phyloP scores from a whole-genome alignment of 306 rosid genomes.

The Acacia acuminata region DNA sequence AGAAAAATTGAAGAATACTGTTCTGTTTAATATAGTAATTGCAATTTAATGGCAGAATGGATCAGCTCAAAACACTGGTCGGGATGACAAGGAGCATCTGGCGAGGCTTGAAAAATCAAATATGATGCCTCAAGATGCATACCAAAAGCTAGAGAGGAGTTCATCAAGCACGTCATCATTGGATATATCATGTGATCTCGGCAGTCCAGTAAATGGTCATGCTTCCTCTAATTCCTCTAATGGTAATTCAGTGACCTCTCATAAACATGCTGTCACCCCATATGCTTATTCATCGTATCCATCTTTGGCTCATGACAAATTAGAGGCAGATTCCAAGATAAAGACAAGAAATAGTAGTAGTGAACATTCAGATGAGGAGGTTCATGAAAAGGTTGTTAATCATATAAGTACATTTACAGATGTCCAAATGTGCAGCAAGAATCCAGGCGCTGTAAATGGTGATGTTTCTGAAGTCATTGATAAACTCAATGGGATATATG shows the following conservation, averaged over 20 bases:
- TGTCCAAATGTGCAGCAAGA: slow-evolving; percentile 36
- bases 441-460: slow-evolving; percentile 19
- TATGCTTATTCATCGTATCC: slow-evolving; percentile 51
- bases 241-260: slow-evolving; percentile 40
- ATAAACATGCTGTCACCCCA: slow-evolving; percentile 38
- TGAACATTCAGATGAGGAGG: slow-evolving; percentile 39
- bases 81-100: slow-evolving; percentile 43
- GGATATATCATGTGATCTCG: slow-evolving; percentile 61
- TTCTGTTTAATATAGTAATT: slow-evolving; percentile 20
- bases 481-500: slow-evolving; percentile 34
- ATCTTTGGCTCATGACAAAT: slow-evolving; percentile 36
- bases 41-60: slow-evolving; percentile 53
- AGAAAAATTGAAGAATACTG: not conserved
- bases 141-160: slow-evolving; percentile 46
- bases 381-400: slow-evolving; percentile 31
- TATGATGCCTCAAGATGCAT: slow-evolving; percentile 41
- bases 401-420: slow-evolving; percentile 17
- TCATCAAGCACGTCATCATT: slow-evolving; percentile 56
- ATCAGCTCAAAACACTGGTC: slow-evolving; percentile 34
- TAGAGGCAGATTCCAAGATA: slow-evolving; percentile 42
- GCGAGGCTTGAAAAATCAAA: slow-evolving; percentile 45
- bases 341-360: slow-evolving; percentile 36
- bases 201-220: slow-evolving; percentile 62
- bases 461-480: slow-evolving; percentile 24
- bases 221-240: slow-evolving; percentile 44